Base-by-base conservation (phyloP, 768 basidiomycete genomes). In the Hygrocybe coccinea region DNA sequence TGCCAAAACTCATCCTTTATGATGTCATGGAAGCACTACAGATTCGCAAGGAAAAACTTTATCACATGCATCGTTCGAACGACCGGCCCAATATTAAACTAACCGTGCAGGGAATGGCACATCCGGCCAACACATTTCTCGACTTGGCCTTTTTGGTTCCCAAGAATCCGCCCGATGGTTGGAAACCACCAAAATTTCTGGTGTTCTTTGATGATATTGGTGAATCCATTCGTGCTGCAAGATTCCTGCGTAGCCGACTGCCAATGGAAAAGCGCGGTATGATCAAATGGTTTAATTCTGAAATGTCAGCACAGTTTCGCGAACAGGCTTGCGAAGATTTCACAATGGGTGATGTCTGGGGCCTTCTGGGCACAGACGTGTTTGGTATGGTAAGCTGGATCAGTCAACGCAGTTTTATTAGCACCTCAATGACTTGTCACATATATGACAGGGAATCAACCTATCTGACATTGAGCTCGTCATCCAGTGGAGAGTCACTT, bases 201-300 rank as follows among this genome's bases (percentile, higher is more conserved):
- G 56, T 70, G 15, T 69, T 69, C 58, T 67, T 67, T 47, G 61
- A 71, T 48, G 59, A 57, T 24, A 67, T 59, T 17, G 55, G 50
- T 10, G 64, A 68, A 14, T 43, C 62, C 0, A 61, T 60, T 22
- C 36, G 33, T 3, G 64, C 62, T 1, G 37, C 45, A 15, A 35
- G 51, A 12, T 54, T 51, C 53, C 60, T 70, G 2, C 56, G 46
- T 2, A 56, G n/a, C 3, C 56, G 29, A 3, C 41, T 71, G 1
- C 59, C 60, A 1, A 21, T 22, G 8, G 33, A 45, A 15, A 25
- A 55, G 29, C 10, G 15, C 39, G 39, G 19, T 29, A 29, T 29
- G 29, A 29, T 29, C 29, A 29, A 29, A 29, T 29, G 29, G 29
- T 29, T 29, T 29, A 29, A 29, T 8, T 29, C 29, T 29, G 29